Evolutionary conservation across 164 flowering plant species (phyloP).

Genomic region (Dillenia turbinata): DNA sequence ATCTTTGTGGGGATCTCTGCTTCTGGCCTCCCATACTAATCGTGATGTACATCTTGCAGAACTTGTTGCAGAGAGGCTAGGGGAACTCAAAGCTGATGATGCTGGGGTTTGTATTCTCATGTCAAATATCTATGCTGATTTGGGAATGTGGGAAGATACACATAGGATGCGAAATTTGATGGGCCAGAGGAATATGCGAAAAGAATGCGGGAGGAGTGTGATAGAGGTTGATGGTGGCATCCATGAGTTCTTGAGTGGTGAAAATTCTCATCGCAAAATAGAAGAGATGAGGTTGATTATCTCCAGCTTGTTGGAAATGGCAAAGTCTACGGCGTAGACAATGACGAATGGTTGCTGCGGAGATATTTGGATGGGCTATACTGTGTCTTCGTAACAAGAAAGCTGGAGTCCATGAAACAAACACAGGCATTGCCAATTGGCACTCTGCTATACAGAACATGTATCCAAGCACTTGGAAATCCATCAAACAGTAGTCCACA

Average conservation of each 20-base stretch:
- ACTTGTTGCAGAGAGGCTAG: conserved; percentile 16
- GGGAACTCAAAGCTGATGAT: conserved; percentile 27
- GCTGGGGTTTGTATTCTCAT: conserved; percentile 31
- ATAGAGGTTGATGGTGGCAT: conserved; percentile 25
- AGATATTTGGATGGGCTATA: too few species aligned
- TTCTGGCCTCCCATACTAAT: conserved; percentile 27
- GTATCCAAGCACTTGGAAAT: too few species aligned
- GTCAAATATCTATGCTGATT: conserved; percentile 34
- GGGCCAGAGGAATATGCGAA: conserved; percentile 20
- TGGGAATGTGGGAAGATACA: conserved; percentile 28
- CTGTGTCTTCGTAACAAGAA: too few species aligned
- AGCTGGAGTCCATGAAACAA: too few species aligned
- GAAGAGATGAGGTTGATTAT: conserved; percentile 15
- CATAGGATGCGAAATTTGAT: conserved; percentile 18
- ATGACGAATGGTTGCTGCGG: background rate
- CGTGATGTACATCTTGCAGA: conserved; percentile 20
- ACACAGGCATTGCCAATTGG: too few species aligned
- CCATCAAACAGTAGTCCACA: too few species aligned
- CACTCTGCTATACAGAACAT: too few species aligned
- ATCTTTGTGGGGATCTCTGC: conserved; percentile 36
- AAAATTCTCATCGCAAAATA: conserved; percentile 6
- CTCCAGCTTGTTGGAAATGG: conserved; percentile 17
- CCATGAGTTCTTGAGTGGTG: conserved; percentile 25
- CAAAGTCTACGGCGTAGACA: conserved; percentile 3
- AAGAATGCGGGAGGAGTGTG: conserved; percentile 29